Evolutionary conservation across 768 basidiomycete species (phyloP), one percentile per base, ranked within the genome.

Genomic region (Podaxis sp.): DNA sequence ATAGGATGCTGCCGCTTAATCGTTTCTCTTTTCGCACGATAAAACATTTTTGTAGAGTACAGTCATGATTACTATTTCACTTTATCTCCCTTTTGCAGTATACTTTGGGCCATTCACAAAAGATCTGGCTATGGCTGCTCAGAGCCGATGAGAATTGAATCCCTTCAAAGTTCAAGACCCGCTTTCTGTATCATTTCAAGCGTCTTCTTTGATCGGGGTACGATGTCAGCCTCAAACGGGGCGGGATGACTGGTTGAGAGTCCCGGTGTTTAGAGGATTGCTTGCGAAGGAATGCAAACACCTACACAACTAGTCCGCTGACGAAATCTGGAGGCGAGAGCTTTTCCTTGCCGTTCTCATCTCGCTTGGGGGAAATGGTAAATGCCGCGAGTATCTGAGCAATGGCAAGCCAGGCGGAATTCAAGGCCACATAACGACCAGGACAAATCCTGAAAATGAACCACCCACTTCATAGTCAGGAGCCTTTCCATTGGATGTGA

Each of bases 401-500:
- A 6, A 74, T 70, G 0, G 70, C 71, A 25, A 78, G 70, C 72
- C 73, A 75, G 7, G 69, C 63, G 9, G 74, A 68, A 36, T 69
- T 68, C 5, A 68, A 41, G 8, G 73, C 76, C 25, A 78, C 63
- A 61, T 75, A 71, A 4, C 77, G 71, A 8, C 79, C 79, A 6
- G 76, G 77, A 51, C 72, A 74, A 11, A 76, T 74, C 2, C 74
- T 75, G 49, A 15, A 22, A 19, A 12, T 29, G 52, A 27, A n/a
- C 17, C 12, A n/a, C 17, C 6, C 46, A 37, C 57, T 33, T 15
- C 33, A 17, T 37, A 8, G 15, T 38, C 37, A 41, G 43, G 19
- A 19, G n/a, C 15, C 19, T 19, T 19, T 17, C 7, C 7, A 4
- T 29, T 8, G 7, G 8, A 22, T 24, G 25, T 46, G 1, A 36